Conservation (phyloP, 495 filamentous ascomycete genomes). For the Massariosphaeria phaeospora region DNA sequence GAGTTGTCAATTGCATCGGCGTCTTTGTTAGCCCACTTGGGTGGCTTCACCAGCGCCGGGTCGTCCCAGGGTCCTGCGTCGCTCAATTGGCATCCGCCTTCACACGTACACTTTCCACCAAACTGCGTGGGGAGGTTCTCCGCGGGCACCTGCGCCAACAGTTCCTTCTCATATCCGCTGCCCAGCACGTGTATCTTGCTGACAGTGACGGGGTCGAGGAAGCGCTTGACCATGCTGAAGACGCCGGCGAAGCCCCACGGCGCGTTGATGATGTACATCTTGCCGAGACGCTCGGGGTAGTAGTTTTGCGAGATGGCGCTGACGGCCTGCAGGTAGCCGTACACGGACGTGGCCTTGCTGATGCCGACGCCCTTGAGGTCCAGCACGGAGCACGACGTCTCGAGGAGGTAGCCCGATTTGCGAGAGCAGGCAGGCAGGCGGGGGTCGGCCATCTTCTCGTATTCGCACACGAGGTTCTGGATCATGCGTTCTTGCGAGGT, state of each 20-base stretch:
- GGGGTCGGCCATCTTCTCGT: conserved; percentile 91
- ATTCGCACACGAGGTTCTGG: conserved; percentile 90
- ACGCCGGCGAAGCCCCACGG: conserved; percentile 86
- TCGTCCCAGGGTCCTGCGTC: conserved; percentile 94
- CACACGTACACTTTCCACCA: conserved; percentile 77
- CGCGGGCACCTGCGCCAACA: conserved; percentile 75
- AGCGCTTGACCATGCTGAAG: conserved; percentile 80
- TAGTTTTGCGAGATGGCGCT: conserved; percentile 82
- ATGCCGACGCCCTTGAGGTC: conserved; percentile 92
- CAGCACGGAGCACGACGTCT: conserved; percentile 97
- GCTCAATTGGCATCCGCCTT: conserved; percentile 78
- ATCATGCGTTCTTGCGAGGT: conserved; percentile 91
- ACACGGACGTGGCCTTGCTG: conserved; percentile 69
- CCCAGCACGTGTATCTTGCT: conserved; percentile 92
- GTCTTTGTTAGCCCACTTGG: conserved; percentile 37
- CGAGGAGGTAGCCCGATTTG: conserved; percentile 80
- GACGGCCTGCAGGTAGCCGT: conserved; percentile 63
- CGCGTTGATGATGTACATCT: conserved; percentile 94
- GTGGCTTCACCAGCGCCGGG: conserved; percentile 57
- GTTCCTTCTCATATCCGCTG: conserved; percentile 70
- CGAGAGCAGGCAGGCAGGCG: conserved; percentile 92
- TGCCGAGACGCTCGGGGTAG: conserved; percentile 89
- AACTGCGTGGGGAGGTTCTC: conserved; percentile 89
- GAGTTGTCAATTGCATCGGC: conserved; percentile 26
- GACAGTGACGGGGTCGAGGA: conserved; percentile 94